Base-by-base conservation (phyloP, 1,139 yeast genomes). In the Tardiomyces depauwii region DNA sequence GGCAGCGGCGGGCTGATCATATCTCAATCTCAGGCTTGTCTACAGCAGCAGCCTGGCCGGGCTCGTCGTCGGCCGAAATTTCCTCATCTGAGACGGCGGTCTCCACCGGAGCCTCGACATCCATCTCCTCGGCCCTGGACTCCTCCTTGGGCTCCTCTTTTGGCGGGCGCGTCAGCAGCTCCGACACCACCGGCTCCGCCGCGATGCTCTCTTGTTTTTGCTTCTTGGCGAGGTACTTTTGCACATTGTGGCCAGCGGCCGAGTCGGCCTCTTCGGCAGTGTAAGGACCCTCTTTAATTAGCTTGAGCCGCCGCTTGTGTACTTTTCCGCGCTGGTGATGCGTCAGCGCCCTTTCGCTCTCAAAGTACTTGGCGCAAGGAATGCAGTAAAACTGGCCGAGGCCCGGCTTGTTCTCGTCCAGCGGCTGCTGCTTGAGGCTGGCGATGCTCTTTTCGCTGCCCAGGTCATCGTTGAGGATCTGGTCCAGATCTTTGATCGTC, bases 341-440 rank as follows among this genome's bases (percentile, higher is more conserved):
- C 53, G 78, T 78, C 51, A 85, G 71, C 13, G 95, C 84, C 40
- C 67, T 63, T 47, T 83, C 89, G 50, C 81, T 81, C 61, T 89
- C 96, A 60, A 79, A 87, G 64, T 91, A 87, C 64, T 82, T 85
- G 45, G 95, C 95, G 72, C 98, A 91, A 54, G 88, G 95, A 48
- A 91, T 75, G 66, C 97, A 91, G 65, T 87, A 91, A 65, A 79
- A 83, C 66, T 91, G 97, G 16, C 96, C 98, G 55, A 91, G 68
- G 2, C 98, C 98, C 0, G 96, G 91, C 61, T 82, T 82, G 44
- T 79, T 79, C 67, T 89, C 97, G 64, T 91, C 96, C 48, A 85
- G 65, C 12, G 87, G 84, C 66, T 89, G 97, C 61, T 85, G 78
- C 61, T 83, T 76, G 50, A 89, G 71, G 44, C 72, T 69, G 44